Conservation (phyloP, 805 yeast genomes). For the Saturnispora sekii region DNA sequence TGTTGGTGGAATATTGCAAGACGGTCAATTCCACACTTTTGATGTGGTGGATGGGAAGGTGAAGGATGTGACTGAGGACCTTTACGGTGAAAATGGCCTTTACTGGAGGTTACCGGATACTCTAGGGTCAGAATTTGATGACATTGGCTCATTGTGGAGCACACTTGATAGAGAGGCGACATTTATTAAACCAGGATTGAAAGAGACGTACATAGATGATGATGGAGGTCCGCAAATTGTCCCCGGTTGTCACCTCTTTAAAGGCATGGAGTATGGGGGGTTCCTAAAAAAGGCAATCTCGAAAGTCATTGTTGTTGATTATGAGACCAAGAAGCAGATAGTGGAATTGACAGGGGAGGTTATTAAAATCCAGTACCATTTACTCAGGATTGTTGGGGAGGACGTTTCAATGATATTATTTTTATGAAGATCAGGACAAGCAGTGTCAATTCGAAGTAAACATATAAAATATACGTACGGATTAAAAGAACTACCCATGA, state of each 20-base stretch:
- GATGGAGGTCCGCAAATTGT: slow-evolving; percentile 1
- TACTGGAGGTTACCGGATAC: not conserved
- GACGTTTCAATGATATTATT: not conserved
- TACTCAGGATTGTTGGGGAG: not conserved
- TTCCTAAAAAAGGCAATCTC: not conserved
- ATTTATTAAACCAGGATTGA: not conserved
- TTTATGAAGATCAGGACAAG: no score
- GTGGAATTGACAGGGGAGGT: not conserved
- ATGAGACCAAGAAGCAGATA: not conserved
- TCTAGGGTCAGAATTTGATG: not conserved
- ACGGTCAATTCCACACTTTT: slow-evolving; percentile 9
- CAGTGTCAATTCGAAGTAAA: no score
- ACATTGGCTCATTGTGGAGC: not conserved
- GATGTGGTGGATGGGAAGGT: slow-evolving; percentile 1
- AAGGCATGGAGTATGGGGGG: not conserved
- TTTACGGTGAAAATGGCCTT: slow-evolving; percentile 30
- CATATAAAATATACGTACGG: no score
- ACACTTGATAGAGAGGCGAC: not conserved
- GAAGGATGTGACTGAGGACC: slow-evolving; percentile 25
- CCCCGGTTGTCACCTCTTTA: slow-evolving; percentile 4
- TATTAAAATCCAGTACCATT: not conserved
- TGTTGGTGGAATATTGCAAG: slow-evolving; percentile 6
- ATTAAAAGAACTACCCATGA: no score
- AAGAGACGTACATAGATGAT: not conserved
- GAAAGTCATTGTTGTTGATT: not conserved